These are phyloP conservation scores for Rubia tinctorum DNA, from an alignment of 305 asterid genomes.

Conservation along the genomic window DNA sequence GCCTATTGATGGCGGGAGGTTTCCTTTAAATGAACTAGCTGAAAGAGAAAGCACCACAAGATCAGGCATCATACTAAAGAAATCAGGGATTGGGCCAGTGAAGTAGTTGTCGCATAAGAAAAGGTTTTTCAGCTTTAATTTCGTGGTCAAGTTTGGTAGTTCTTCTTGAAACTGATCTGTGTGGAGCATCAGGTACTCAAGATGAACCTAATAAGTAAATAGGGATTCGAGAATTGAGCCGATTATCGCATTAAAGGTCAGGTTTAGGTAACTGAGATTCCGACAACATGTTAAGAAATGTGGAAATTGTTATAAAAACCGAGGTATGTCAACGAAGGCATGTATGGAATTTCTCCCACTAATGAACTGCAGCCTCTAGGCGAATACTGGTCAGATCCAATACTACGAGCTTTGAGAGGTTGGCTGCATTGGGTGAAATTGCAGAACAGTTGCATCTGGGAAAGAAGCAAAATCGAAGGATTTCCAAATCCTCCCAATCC, in stretches of 20 bases:
- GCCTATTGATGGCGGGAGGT: too few species aligned
- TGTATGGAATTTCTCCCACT: too few species aligned
- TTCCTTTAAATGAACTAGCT: too few species aligned
- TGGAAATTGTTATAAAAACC: constrained; percentile 28
- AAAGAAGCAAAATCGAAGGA: too few species aligned
- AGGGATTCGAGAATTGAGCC: constrained; percentile 33
- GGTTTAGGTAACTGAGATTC: constrained; percentile 32
- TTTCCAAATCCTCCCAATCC: too few species aligned
- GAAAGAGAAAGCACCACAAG: constrained; percentile 13
- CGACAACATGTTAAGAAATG: constrained; percentile 28
- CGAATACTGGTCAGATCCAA: too few species aligned
- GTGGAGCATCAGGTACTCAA: constrained; percentile 14
- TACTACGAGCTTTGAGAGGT: too few species aligned
- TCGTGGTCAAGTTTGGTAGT: not conserved
- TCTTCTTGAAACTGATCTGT: constrained; percentile 3
- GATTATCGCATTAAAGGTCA: constrained; percentile 16
- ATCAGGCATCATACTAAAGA: constrained; percentile 18
- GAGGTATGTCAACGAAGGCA: constrained; percentile 25
- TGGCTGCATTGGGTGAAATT: too few species aligned
- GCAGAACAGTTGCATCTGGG: too few species aligned
- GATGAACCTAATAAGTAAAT: constrained; percentile 23
- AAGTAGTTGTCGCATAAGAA: too few species aligned
- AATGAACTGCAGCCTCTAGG: too few species aligned
- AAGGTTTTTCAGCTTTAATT: too few species aligned
- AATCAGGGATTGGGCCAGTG: constrained; percentile 24